Evolutionary conservation across 2,329 filamentous ascomycete species (phyloP).

Genomic region (Aaosphaeria arxii): DNA sequence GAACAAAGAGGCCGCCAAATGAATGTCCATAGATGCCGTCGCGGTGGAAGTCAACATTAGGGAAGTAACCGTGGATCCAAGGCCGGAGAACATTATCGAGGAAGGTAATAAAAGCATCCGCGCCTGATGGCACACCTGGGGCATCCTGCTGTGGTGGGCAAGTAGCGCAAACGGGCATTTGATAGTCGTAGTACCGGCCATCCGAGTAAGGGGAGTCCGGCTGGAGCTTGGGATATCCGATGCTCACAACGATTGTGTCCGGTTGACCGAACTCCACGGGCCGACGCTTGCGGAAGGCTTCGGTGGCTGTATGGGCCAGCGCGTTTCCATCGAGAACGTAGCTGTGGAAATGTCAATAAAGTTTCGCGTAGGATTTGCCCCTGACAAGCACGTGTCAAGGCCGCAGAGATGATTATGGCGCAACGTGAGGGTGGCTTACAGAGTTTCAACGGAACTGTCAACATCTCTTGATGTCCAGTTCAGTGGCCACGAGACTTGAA

Average conservation of each 20-base stretch:
- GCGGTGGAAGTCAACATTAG: slow-evolving; percentile 26
- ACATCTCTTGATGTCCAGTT: slow-evolving; percentile 28
- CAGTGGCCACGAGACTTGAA: slow-evolving; percentile 32
- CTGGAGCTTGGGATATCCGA: slow-evolving; percentile 27
- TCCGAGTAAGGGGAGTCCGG: slow-evolving; percentile 26
- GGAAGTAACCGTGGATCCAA: slow-evolving; percentile 28
- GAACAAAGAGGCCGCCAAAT: slow-evolving; percentile 48
- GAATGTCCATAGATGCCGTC: slow-evolving; percentile 51
- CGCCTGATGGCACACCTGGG: slow-evolving; percentile 42
- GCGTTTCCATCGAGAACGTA: slow-evolving; percentile 34
- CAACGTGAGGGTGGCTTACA: slow-evolving; percentile 15
- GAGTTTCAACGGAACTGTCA: slow-evolving; percentile 23
- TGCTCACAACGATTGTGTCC: slow-evolving; percentile 28
- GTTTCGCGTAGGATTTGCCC: neutral
- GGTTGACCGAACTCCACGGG: slow-evolving; percentile 27
- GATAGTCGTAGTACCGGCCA: slow-evolving; percentile 23
- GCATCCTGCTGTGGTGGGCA: slow-evolving; percentile 18
- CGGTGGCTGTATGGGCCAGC: slow-evolving; percentile 23
- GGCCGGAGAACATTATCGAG: slow-evolving; percentile 41
- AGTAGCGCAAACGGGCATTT: slow-evolving; percentile 26
- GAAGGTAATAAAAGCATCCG: slow-evolving; percentile 45
- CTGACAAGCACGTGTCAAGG: neutral
- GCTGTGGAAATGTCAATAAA: slow-evolving; percentile 8
- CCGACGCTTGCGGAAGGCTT: slow-evolving; percentile 27
- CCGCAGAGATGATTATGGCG: neutral